phyloP scores from a whole-genome alignment of 2,329 filamentous ascomycete species.

The Emericellopsis atlantica region DNA sequence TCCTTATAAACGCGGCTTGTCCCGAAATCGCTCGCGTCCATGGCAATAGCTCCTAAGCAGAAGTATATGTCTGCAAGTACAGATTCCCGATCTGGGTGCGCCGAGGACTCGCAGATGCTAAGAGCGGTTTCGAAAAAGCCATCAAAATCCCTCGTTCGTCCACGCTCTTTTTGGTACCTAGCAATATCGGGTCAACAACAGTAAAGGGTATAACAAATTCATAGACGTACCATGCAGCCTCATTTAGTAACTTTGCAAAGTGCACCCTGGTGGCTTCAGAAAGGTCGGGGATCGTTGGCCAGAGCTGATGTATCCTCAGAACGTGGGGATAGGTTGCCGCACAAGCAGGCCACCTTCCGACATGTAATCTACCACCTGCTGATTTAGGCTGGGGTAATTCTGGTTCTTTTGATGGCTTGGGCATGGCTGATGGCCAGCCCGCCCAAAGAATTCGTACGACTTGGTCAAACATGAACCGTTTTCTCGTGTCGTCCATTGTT shows the following conservation, averaged over 20 bases:
- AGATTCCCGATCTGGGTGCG: constrained; percentile 3
- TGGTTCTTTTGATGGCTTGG: constrained; percentile 1
- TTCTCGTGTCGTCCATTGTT: neutral
- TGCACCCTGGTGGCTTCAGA: neutral
- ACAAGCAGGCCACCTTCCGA: constrained; percentile 2
- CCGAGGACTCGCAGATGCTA: constrained; percentile 2
- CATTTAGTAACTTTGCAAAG: too few relatives aligned
- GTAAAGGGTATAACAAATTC: too few relatives aligned
- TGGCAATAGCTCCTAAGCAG: constrained; percentile 4
- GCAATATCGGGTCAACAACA: neutral
- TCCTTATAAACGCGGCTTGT: constrained; percentile 4
- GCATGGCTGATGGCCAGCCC: constrained; percentile 3
- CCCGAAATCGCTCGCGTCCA: constrained; percentile 6
- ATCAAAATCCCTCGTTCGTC: neutral
- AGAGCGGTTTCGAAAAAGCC: constrained; percentile 2
- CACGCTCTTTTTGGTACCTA: constrained; percentile 6
- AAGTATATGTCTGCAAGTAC: constrained; percentile 5
- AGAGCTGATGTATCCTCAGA: constrained; percentile 2
- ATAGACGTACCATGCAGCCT: too few relatives aligned
- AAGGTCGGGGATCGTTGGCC: neutral
- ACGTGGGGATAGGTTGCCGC: constrained; percentile 2
- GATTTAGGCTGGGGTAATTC: constrained; percentile 3
- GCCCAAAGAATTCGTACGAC: constrained; percentile 2
- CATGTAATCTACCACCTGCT: neutral
- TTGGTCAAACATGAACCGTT: constrained; percentile 1